phyloP scores from a whole-genome alignment of 768 basidiomycete species.

The Agaricus blazei region DNA sequence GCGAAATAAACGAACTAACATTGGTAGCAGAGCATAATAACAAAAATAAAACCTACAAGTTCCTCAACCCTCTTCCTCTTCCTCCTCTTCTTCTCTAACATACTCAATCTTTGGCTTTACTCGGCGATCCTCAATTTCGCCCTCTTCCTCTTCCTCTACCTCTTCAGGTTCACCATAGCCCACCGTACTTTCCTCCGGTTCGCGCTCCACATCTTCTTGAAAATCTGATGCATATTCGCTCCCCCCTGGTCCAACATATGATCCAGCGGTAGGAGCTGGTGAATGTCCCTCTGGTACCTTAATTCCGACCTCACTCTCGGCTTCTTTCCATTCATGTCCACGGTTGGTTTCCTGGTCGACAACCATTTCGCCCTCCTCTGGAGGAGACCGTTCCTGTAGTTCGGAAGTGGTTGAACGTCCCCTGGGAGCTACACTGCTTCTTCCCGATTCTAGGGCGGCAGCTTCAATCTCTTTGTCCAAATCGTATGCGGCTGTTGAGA shows the following conservation, averaged over 20 bases:
- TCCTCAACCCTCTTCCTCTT: conserved; percentile 6
- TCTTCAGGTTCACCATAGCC: conserved; percentile 23
- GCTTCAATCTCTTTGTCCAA: conserved; percentile 9
- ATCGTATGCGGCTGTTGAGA: conserved; percentile 31
- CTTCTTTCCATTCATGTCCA: conserved; percentile 9
- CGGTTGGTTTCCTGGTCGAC: conserved; percentile 6
- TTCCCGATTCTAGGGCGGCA: conserved; percentile 4
- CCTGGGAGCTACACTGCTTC: not conserved
- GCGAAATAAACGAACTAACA: too few relatives aligned
- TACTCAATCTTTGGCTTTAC: conserved; percentile 1
- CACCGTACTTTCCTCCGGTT: conserved; percentile 44
- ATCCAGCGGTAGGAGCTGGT: conserved; percentile 46
- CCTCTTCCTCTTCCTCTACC: conserved; percentile 25
- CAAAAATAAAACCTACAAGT: not conserved
- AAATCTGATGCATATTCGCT: conserved; percentile 20
- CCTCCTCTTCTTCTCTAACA: conserved; percentile 6
- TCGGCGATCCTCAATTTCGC: conserved; percentile 2
- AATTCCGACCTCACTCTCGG: conserved; percentile 26
- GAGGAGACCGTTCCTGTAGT: not conserved
- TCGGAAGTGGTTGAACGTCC: conserved; percentile 1
- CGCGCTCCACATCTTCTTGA: conserved; percentile 48
- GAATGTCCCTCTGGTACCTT: conserved; percentile 23
- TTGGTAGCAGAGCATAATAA: not conserved
- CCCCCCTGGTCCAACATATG: conserved; percentile 30
- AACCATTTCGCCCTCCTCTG: not conserved